These are phyloP conservation scores for Glaciozyma martinii DNA, from an alignment of 768 basidiomycete species.

Conservation along the genomic window DNA sequence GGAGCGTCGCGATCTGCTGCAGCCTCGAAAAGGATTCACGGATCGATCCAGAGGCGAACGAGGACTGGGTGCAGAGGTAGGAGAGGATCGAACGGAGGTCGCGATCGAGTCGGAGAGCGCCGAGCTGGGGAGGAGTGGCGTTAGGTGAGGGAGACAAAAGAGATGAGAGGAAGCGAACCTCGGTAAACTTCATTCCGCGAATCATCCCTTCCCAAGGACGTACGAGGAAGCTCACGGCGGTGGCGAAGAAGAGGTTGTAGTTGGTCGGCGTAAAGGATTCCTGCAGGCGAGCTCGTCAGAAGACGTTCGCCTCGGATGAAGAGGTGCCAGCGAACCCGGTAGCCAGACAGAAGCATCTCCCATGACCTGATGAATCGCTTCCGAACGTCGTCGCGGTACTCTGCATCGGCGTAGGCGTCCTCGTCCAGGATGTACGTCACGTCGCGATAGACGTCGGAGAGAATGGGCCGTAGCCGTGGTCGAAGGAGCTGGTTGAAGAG, in stretches of 20 bases:
- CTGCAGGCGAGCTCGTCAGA: slow-evolving; percentile 42
- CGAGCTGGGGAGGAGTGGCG: slow-evolving; percentile 53
- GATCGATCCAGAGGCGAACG: slow-evolving; percentile 63
- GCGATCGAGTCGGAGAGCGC: slow-evolving; percentile 88
- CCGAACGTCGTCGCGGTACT: slow-evolving; percentile 73
- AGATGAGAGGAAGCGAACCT: slow-evolving; percentile 48
- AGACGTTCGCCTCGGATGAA: not conserved
- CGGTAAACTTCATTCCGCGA: slow-evolving; percentile 70
- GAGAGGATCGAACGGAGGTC: slow-evolving; percentile 75
- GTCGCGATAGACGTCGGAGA: slow-evolving; percentile 83
- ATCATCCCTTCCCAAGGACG: slow-evolving; percentile 91
- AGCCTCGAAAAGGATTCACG: slow-evolving; percentile 84
- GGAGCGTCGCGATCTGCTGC: slow-evolving; percentile 82
- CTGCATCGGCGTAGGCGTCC: slow-evolving; percentile 69
- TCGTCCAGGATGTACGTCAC: slow-evolving; percentile 82
- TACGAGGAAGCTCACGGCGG: slow-evolving; percentile 78
- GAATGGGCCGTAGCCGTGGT: slow-evolving; percentile 70
- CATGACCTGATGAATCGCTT: slow-evolving; percentile 85
- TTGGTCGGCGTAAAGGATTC: slow-evolving; percentile 80
- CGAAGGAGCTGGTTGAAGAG: slow-evolving; percentile 90
- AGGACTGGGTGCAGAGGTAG: slow-evolving; percentile 77
- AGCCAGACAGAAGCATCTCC: slow-evolving; percentile 76
- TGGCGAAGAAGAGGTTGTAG: slow-evolving; percentile 72
- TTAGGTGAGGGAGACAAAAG: not conserved
- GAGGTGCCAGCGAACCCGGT: slow-evolving; percentile 53